Conservation (phyloP, 2,329 filamentous ascomycete genomes). For the Colletotrichum ledebouriae region DNA sequence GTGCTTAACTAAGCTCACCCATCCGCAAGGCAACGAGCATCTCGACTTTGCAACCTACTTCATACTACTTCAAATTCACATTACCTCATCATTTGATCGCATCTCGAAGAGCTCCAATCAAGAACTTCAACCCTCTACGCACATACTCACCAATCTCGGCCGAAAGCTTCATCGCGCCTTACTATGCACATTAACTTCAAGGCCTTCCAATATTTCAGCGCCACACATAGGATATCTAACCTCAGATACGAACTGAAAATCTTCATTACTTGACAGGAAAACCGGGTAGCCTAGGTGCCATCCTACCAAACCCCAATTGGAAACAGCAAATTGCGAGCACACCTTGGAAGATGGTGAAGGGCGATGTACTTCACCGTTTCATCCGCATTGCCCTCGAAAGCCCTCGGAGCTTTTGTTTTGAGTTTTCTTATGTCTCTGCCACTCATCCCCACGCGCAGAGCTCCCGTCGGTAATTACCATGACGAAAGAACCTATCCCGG, state of each 20-base stretch:
- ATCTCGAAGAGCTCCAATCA: too few species aligned
- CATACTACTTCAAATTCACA: too few species aligned
- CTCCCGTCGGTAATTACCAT: slow-evolving; percentile 32
- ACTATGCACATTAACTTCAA: too few species aligned
- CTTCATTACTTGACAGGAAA: neutral
- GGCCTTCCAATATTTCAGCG: neutral
- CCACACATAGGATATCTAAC: slow-evolving; percentile 5
- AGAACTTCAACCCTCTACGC: neutral
- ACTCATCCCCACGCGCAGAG: slow-evolving; percentile 22
- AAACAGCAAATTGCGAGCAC: slow-evolving; percentile 2
- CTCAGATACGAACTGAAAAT: neutral
- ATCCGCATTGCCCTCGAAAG: slow-evolving; percentile 13
- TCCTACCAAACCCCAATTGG: slow-evolving; percentile 1
- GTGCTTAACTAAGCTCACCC: neutral
- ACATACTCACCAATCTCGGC: neutral
- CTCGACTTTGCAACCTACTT: too few species aligned
- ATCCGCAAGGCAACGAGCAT: neutral
- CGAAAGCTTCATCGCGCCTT: neutral
- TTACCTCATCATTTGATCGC: too few species aligned
- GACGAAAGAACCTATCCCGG: slow-evolving; percentile 20
- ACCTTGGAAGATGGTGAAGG: slow-evolving; percentile 1
- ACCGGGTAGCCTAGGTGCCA: slow-evolving; percentile 2
- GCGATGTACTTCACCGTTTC: slow-evolving; percentile 10
- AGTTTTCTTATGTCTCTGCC: slow-evolving; percentile 31
- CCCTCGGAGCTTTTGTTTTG: slow-evolving; percentile 37